Evolutionary conservation across 805 yeast species (phyloP), one percentile per base, ranked within the genome.

Genomic region (Teunomyces cretensis): DNA sequence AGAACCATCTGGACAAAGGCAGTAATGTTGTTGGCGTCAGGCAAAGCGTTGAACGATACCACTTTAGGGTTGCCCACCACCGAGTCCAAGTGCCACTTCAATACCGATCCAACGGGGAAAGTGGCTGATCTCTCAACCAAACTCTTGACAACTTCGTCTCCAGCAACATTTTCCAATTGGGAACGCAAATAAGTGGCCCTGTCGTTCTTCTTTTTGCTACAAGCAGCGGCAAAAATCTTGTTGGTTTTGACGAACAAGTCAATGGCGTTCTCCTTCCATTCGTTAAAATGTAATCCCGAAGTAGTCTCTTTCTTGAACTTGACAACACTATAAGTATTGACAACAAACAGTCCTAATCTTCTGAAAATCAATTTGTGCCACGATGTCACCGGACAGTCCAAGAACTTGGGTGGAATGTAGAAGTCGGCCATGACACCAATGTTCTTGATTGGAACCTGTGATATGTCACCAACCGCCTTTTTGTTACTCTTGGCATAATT

Each of bases 191-290:
- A 72, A 27, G 72, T 73, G 14, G 71, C 60, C 44, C 75, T 55
- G 43, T 64, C 63, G 7, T 47, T 44, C 14, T 45, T 44, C 5
- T 64, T 60, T 44, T 61, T 55, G 44, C 60, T 62, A 56, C 76
- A 71, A 1, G 69, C 72, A 22, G 68, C 60, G 2, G 96, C 92
- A 71, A 91, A 91, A 2, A 89, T 83, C 57, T 83, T 81, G 67
- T 91, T 89, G n/a, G 88, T 84, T 46, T 79, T 79, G 24, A 85
- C 86, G 62, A 82, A 90, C 41, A 72, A 73, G 54, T 88, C 88
- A 54, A 91, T 81, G 6, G 96, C 96, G 26, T 76, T 76, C 64
- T 89, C 92, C 63, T 87, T 88, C 96, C 96, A 91, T 48, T 82
- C 78, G 27, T 91, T 88, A 63, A 81, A 85, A 45, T 77, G 60